These are phyloP conservation scores for Blumeria graminis DNA, from an alignment of 2,329 filamentous ascomycete genomes.

Conservation along the genomic window DNA sequence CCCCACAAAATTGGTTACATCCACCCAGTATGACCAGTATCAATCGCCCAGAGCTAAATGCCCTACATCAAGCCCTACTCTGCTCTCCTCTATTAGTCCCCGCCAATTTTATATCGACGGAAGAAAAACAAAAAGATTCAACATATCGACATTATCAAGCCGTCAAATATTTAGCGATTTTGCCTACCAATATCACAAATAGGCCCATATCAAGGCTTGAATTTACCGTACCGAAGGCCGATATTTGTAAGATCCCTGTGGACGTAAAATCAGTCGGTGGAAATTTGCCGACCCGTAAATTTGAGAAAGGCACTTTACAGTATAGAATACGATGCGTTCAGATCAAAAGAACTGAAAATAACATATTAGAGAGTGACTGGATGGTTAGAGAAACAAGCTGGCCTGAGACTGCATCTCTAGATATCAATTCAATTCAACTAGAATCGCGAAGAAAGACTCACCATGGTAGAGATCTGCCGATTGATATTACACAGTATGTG, in stretches of 20 bases:
- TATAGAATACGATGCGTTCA: slow-evolving; percentile 46
- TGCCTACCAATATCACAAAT: slow-evolving; percentile 18
- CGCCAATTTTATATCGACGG: slow-evolving; percentile 4
- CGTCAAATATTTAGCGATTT: slow-evolving; percentile 25
- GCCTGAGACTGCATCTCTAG: slow-evolving; percentile 46
- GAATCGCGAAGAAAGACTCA: slow-evolving; percentile 41
- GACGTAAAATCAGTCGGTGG: slow-evolving; percentile 7
- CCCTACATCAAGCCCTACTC: slow-evolving; percentile 34
- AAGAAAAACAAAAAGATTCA: slow-evolving; percentile 10
- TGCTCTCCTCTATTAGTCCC: slow-evolving; percentile 23
- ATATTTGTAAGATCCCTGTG: slow-evolving; percentile 9
- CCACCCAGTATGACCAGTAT: slow-evolving; percentile 3
- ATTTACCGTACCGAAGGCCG: slow-evolving; percentile 11
- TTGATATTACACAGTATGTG: slow-evolving; percentile 40
- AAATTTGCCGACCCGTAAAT: slow-evolving; percentile 15
- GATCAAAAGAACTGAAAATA: slow-evolving; percentile 9
- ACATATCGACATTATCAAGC: slow-evolving; percentile 25
- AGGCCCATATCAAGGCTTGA: slow-evolving; percentile 16
- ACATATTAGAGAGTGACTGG: slow-evolving; percentile 28
- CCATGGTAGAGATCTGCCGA: slow-evolving; percentile 49
- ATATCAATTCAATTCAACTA: slow-evolving; percentile 37
- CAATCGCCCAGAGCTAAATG: slow-evolving; percentile 21
- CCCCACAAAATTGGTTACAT: slow-evolving; percentile 11
- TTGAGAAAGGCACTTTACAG: slow-evolving; percentile 27
- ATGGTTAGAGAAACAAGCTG: slow-evolving; percentile 37